Evolutionary conservation across 75 land plant genomes (phyloP).

Genomic region (Selaginella tamariscina): DNA sequence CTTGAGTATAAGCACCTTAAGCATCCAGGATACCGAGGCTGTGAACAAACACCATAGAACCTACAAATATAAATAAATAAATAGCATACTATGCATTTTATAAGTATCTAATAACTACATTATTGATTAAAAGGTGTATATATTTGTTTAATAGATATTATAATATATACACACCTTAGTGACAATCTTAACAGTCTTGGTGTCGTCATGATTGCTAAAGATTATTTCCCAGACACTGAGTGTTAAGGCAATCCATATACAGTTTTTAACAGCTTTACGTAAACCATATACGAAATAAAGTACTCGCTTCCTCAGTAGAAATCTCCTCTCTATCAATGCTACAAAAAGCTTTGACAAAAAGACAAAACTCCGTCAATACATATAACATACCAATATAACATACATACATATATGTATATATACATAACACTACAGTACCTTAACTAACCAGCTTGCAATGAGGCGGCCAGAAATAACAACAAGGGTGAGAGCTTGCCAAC

Average conservation of each 20-base stretch:
- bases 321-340: background rate
- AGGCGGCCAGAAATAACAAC: constrained; percentile 30
- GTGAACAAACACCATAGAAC: constrained; percentile 9
- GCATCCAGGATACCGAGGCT: background rate
- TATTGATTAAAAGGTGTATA: background rate
- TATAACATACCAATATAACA: background rate
- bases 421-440: constrained; percentile 22
- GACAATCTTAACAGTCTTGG: background rate
- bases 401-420: background rate
- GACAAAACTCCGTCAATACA: background rate
- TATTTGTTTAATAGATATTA: background rate
- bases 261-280: constrained; percentile 1
- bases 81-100: background rate
- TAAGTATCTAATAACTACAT: background rate
- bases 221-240: background rate
- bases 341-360: background rate
- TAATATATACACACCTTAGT: background rate
- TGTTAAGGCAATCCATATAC: background rate
- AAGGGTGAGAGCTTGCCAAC: constrained; percentile 26
- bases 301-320: constrained; percentile 1
- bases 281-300: constrained; percentile 11
- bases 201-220: background rate
- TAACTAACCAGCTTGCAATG: constrained; percentile 29
- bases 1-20: background rate
- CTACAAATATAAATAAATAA: background rate